Conservation (phyloP, 306 rosid species). For the Ochetophila trinervis region DNA sequence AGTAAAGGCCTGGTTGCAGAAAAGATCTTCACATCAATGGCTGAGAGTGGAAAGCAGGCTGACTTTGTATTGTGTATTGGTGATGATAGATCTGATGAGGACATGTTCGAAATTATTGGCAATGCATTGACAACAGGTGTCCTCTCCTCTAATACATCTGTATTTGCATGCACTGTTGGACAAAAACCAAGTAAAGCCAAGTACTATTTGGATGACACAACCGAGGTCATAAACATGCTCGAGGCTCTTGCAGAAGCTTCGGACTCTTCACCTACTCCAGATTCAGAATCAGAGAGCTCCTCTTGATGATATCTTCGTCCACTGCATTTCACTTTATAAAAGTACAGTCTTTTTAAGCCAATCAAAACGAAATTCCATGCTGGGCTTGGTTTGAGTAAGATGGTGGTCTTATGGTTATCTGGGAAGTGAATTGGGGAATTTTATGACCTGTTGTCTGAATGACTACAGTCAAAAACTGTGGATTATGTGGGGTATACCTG, state of each 20-base stretch:
- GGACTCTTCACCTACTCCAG: slow-evolving; percentile 33
- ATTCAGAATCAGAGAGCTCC: slow-evolving; percentile 15
- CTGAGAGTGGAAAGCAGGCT: slow-evolving; percentile 39
- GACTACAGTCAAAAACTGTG: not conserved
- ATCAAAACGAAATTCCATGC: slow-evolving; percentile 13
- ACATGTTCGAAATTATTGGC: slow-evolving; percentile 63
- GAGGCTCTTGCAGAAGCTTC: slow-evolving; percentile 56
- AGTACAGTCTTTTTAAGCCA: slow-evolving; percentile 15
- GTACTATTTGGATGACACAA: slow-evolving; percentile 64
- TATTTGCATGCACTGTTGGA: slow-evolving; percentile 69
- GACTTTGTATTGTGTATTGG: slow-evolving; percentile 65
- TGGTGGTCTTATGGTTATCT: slow-evolving; percentile 5
- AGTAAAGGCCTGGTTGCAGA: slow-evolving; percentile 67
- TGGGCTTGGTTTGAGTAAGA: slow-evolving; percentile 9
- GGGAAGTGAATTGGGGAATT: slow-evolving; percentile 13
- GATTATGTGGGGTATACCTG: slow-evolving; percentile 12
- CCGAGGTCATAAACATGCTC: slow-evolving; percentile 52
- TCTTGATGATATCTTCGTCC: slow-evolving; percentile 17
- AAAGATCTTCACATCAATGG: slow-evolving; percentile 50
- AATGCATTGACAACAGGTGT: slow-evolving; percentile 31
- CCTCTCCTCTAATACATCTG: slow-evolving; percentile 37
- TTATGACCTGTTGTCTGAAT: not conserved
- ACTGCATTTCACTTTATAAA: slow-evolving; percentile 13
- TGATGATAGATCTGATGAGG: slow-evolving; percentile 73
- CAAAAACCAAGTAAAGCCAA: slow-evolving; percentile 76